phyloP scores from a whole-genome alignment of 768 basidiomycete genomes.

The Pisolithus microcarpus region DNA sequence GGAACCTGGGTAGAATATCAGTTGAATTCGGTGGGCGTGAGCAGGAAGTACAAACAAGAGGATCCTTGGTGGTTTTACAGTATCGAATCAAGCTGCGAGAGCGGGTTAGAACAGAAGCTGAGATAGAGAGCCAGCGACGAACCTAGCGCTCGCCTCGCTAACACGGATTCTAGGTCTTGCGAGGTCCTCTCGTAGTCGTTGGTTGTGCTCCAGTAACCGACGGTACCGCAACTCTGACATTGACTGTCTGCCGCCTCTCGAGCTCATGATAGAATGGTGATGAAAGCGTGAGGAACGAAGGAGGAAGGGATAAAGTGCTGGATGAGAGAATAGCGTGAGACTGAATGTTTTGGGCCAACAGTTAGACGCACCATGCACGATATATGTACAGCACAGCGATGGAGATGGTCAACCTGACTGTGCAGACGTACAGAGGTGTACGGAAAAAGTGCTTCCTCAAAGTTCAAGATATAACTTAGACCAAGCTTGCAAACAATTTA shows the following conservation, averaged over 20 bases:
- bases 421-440: too few species aligned
- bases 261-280: constrained; percentile 39
- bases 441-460: too few species aligned
- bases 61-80: constrained; percentile 68
- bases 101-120: constrained; percentile 1
- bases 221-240: constrained; percentile 80
- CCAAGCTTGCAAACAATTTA: too few species aligned
- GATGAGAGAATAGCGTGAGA: constrained; percentile 3
- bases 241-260: constrained; percentile 58
- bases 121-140: constrained; percentile 18
- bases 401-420: not conserved
- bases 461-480: too few species aligned
- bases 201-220: constrained; percentile 71
- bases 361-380: not conserved
- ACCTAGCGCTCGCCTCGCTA: constrained; percentile 67
- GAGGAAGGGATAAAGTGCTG: not conserved
- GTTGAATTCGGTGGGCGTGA: constrained; percentile 4
- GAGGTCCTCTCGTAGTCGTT: constrained; percentile 63
- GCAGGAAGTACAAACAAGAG: constrained; percentile 40
- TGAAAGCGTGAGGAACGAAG: not conserved
- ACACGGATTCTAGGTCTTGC: constrained; percentile 63
- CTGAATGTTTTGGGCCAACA: not conserved
- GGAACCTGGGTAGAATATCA: constrained; percentile 55
- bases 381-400: not conserved
- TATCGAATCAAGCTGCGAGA: constrained; percentile 57